Evolutionary conservation across 2,329 filamentous ascomycete species (phyloP).

Genomic region (Aureobasidium sp.): DNA sequence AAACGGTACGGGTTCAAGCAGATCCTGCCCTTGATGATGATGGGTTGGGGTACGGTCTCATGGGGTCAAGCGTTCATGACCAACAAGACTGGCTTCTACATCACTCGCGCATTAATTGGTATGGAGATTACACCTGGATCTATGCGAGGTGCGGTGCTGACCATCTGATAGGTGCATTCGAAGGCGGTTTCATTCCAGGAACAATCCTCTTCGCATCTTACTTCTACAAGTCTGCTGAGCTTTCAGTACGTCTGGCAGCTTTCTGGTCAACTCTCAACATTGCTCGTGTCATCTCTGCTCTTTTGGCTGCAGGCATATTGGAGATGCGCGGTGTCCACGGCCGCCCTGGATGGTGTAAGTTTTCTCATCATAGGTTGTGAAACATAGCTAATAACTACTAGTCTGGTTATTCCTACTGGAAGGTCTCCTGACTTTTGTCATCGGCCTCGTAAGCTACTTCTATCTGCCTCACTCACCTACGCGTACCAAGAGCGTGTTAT

Average conservation of each 20-base stretch:
- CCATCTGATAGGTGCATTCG: not conserved
- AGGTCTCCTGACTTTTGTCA: constrained; percentile 13
- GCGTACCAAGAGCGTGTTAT: constrained; percentile 20
- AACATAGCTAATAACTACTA: not conserved
- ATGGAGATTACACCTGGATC: not conserved
- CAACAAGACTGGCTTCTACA: constrained; percentile 13
- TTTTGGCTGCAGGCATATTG: constrained; percentile 14
- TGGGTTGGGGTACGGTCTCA: constrained; percentile 13
- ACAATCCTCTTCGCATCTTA: constrained; percentile 15
- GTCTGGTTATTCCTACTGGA: constrained; percentile 16
- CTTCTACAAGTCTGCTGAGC: constrained; percentile 15
- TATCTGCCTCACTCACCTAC: constrained; percentile 24
- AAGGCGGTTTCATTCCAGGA: constrained; percentile 16
- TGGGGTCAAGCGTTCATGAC: constrained; percentile 11
- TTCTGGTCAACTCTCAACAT: constrained; percentile 11
- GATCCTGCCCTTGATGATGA: constrained; percentile 15
- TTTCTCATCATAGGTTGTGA: not conserved
- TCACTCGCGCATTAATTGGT: constrained; percentile 13
- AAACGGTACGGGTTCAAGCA: constrained; percentile 14
- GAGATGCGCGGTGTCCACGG: constrained; percentile 14
- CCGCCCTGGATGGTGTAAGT: constrained; percentile 14
- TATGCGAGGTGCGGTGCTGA: no score
- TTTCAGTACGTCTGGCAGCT: constrained; percentile 12
- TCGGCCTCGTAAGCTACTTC: constrained; percentile 18
- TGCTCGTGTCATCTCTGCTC: constrained; percentile 13